phyloP scores from a whole-genome alignment of 31 red algal species.

The Odonthalia washingtoniensis region DNA sequence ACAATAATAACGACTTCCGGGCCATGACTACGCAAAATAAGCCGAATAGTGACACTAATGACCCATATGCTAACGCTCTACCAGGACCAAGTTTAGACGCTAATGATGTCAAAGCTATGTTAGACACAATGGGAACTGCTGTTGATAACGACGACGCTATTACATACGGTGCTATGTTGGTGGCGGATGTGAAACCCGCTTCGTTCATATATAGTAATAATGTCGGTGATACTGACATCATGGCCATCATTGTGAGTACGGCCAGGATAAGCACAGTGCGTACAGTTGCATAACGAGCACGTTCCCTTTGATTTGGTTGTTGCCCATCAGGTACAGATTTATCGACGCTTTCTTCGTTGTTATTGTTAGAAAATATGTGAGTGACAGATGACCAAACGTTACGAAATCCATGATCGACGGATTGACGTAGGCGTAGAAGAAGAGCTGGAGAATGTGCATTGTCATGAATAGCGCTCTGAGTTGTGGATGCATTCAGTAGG shows the following conservation, averaged over 20 bases:
- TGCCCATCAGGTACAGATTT: slow-evolving; percentile 2
- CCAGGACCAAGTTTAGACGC: slow-evolving; percentile 53
- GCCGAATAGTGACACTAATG: slow-evolving; percentile 17
- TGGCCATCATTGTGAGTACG: slow-evolving; percentile 63
- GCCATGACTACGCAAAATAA: slow-evolving; percentile 43
- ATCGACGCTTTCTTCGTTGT: too few species aligned
- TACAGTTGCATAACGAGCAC: slow-evolving; percentile 17
- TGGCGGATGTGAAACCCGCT: slow-evolving; percentile 45
- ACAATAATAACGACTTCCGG: slow-evolving; percentile 27
- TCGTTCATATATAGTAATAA: slow-evolving; percentile 69
- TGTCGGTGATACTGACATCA: slow-evolving; percentile 64
- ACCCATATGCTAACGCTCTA: slow-evolving; percentile 26
- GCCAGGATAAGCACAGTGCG: slow-evolving; percentile 54
- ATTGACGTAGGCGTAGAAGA: slow-evolving; percentile 28
- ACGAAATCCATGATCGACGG: slow-evolving; percentile 46
- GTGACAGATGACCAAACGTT: slow-evolving; percentile 19
- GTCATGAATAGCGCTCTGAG: slow-evolving; percentile 51
- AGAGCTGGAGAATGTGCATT: slow-evolving; percentile 65
- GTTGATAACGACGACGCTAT: slow-evolving; percentile 48
- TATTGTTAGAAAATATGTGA: slow-evolving; percentile 32
- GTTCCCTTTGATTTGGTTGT: neutral
- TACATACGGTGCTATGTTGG: slow-evolving; percentile 62
- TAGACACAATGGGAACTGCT: slow-evolving; percentile 61
- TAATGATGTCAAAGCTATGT: slow-evolving; percentile 54
- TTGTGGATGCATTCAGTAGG: neutral